phyloP scores from a whole-genome alignment of 306 rosid species.

The Albizia julibrissin region DNA sequence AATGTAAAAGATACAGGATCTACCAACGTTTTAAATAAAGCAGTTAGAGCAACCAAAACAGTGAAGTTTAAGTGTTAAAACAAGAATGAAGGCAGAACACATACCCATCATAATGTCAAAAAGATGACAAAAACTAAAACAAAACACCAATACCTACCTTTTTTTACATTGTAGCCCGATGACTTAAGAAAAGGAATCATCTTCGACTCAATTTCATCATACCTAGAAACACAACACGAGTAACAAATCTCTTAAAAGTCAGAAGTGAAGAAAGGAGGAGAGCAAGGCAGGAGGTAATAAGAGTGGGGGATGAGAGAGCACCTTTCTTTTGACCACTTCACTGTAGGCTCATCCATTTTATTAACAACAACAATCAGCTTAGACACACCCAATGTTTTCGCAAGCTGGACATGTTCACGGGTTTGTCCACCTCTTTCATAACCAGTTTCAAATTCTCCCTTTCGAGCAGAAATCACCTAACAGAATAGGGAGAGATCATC shows the following conservation, averaged over 20 bases:
- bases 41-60: conserved; percentile 1
- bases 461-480: conserved; percentile 96
- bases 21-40: not conserved
- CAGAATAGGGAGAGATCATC: conserved; percentile 9
- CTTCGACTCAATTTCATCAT: conserved; percentile 89
- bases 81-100: not conserved
- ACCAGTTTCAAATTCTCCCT: conserved; percentile 99
- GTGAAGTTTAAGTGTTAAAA: not conserved
- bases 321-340: conserved; percentile 97
- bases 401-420: conserved; percentile 97
- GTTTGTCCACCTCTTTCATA: conserved; percentile 99
- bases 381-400: conserved; percentile 93
- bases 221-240: conserved; percentile 53
- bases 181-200: conserved; percentile 79
- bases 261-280: not conserved
- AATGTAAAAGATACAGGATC: conserved; percentile 5
- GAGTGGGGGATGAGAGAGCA: conserved; percentile 22
- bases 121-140: not conserved
- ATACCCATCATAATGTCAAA: conserved; percentile 19
- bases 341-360: conserved; percentile 98
- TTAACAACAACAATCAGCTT: conserved; percentile 90
- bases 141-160: conserved; percentile 74
- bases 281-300: no score
- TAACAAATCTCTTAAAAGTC: conserved; percentile 6
- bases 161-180: conserved; percentile 95